Base-by-base conservation (phyloP, 352 stramenopile species). In the Globisporangium acanthophoron region DNA sequence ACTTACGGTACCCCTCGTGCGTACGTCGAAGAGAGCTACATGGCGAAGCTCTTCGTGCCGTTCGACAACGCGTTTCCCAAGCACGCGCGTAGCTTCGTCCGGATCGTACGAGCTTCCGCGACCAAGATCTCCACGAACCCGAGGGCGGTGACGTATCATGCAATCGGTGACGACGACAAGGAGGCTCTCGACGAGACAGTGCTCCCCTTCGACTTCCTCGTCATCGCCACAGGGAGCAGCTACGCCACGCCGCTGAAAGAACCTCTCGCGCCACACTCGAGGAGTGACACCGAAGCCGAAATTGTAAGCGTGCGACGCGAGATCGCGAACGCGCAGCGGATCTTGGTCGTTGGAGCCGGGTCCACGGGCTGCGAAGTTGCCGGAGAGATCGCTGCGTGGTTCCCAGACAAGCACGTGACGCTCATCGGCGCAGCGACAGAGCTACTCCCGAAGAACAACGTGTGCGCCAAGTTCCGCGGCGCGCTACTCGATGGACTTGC, bases 41-140 rank as follows among this genome's bases (percentile, higher is more conserved):
- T 58, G 16, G 54, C 59, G 3, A 87, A 82, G 50, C 74, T 90
- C 64, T 90, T 88, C 54, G 71, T 90, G 41, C 80, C 80, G 3
- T 79, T 78, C 59, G 74, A 81, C 57, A 67, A 85, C n/a, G 80
- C 67, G 6, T 80, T 90, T 48, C 48, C 56, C n/a, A 47, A 33
- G 39, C 9, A 21, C 33, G 56, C 46, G 2, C 27, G 31, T 12
- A 49, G 37, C n/a, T 61, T 61, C 39, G 16, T 31, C 33, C 53
- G 37, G 45, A 61, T 61, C 35, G 21, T 48, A 11, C 56, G 56
- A 31, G 56, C 21, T 12, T 33, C 53, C 4, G 56, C 24, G 5
- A 55, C 33, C 21, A 37, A 39, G 5, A 47, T 61, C 24, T 52
- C 45, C 5, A 11, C 24, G 9, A 27, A 56, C 15, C 27, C 46